These are phyloP conservation scores for Calophaca sinica DNA, from an alignment of 306 rosid genomes.

Conservation along the genomic window DNA sequence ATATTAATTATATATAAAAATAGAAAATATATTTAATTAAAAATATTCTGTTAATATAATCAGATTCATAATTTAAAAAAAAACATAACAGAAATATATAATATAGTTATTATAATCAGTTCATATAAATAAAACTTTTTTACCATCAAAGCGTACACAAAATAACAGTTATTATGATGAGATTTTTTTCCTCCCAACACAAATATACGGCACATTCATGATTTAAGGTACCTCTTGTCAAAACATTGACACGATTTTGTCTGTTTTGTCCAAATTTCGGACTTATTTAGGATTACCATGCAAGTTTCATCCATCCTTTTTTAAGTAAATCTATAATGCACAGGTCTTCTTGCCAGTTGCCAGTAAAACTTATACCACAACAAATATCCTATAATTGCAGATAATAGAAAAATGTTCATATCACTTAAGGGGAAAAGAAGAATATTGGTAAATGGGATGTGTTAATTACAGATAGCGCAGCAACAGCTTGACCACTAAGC, in stretches of 20 bases:
- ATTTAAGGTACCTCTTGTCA: conserved; percentile 5
- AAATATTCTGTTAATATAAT: too few relatives aligned
- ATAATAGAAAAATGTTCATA: conserved; percentile 21
- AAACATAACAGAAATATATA: too few relatives aligned
- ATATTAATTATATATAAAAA: too few relatives aligned
- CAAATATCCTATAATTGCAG: conserved; percentile 18
- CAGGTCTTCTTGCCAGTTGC: not conserved
- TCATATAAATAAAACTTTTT: too few relatives aligned
- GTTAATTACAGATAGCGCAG: conserved; percentile 85
- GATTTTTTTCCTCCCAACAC: not conserved
- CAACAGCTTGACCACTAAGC: conserved; percentile 72
- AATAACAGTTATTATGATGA: conserved; percentile 8
- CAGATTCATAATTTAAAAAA: too few relatives aligned
- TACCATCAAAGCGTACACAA: conserved; percentile 10
- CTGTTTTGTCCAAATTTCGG: not conserved
- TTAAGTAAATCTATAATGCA: not conserved
- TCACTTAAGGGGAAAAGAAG: conserved; percentile 4
- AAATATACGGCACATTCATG: conserved; percentile 5
- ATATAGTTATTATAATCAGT: too few relatives aligned
- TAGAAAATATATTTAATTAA: too few relatives aligned
- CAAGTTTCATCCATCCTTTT: conserved; percentile 27
- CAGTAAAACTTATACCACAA: conserved; percentile 1
- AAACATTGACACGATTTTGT: not conserved
- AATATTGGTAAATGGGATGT: conserved; percentile 36
- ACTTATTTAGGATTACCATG: conserved; percentile 10